These are phyloP conservation scores for Centrapalus pauciflorus DNA, from an alignment of 129 eudicot species.

Conservation along the genomic window DNA sequence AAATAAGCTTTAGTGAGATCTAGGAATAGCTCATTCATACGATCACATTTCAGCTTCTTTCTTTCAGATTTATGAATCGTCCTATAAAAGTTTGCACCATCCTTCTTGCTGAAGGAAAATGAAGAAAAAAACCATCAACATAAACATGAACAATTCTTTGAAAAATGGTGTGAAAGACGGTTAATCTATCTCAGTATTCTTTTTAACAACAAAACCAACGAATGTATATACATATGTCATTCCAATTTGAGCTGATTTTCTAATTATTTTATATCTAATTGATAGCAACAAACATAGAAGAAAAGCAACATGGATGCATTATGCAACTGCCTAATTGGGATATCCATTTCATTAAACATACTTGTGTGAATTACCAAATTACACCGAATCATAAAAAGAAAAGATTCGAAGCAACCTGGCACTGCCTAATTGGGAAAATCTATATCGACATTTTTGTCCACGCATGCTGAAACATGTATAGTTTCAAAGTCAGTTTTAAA, in stretches of 20 bases:
- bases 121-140: not conserved
- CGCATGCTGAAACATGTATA: conserved; percentile 3
- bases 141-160: not conserved
- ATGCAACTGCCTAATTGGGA: no score
- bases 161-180: not conserved
- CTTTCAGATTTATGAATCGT: conserved; percentile 76
- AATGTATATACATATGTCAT: not conserved
- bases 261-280: not conserved
- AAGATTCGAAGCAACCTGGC: conserved; percentile 16
- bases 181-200: not conserved
- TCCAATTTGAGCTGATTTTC: not conserved
- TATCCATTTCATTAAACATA: not conserved
- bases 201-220: not conserved
- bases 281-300: not conserved
- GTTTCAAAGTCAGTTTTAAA: not conserved
- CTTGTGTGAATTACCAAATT: no score
- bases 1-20: conserved; percentile 49
- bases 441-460: conserved; percentile 1
- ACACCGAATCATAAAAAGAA: not conserved
- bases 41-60: conserved; percentile 79
- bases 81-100: conserved; percentile 43
- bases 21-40: conserved; percentile 54
- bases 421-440: conserved; percentile 15
- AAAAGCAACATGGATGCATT: no score
- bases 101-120: conserved; percentile 39